Evolutionary conservation across 169 alveolate species (phyloP), one percentile per base, ranked within the genome.

Genomic region (Eimeria tenella): DNA sequence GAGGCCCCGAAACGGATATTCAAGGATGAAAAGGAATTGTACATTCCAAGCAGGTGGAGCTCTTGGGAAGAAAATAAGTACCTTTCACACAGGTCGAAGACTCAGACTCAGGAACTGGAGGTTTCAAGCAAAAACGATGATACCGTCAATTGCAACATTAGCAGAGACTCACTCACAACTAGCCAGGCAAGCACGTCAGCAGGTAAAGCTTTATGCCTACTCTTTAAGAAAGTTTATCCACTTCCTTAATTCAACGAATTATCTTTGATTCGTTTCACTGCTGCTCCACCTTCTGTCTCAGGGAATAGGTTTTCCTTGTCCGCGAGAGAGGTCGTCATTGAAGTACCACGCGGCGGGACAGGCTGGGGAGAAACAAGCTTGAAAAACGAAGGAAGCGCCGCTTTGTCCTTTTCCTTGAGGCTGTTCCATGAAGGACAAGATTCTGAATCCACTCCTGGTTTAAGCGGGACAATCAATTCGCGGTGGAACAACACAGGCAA

Each of bases 311-410:
- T 60, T 42, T 84, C 91, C 31, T 5, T 84, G 52, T 84, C 91
- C 53, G 91, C 58, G 81, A 58, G 60, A 19, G 91, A 84, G 52
- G 81, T 84, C 58, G 75, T 84, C 42, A 31, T 84, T 17, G 68
- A 84, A 23, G 91, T 84, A 77, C 91, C 91, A 0, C 52, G 91
- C 79, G 62, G 50, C 4, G 91, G 91, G 91, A 11, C 21, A 11
- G 79, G 79, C 5, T 84, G 91, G 91, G 91, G 65, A 25, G 58
- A 84, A 62, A 49, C 91, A 84, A 19, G 23, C 4, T 25, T 84
- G 63, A 84, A 62, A 62, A 84, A 84, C 70, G 81, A 62, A 42
- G 91, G 65, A 19, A 17, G 10, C 4, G 65, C 91, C 10, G 79
- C 70, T 15, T 62, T 84, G 19, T 84, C 25, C 52, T 84, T 84